These are phyloP conservation scores for Lepidium campestre DNA, from an alignment of 441 rosid genomes.

Conservation along the genomic window DNA sequence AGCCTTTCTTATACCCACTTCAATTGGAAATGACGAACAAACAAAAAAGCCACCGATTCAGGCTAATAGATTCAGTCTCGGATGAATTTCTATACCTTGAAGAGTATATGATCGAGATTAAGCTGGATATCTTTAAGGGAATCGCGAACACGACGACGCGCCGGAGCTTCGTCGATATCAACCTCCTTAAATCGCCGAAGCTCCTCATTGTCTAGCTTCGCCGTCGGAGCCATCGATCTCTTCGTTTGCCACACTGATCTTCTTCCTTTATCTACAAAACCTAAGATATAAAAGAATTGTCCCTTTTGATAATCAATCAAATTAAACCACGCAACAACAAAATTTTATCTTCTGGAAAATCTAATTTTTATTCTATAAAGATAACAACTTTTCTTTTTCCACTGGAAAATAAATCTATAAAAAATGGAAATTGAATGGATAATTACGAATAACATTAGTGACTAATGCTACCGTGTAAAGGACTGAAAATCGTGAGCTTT, in stretches of 20 bases:
- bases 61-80: not conserved
- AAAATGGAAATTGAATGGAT: not conserved
- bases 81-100: slow-evolving; percentile 41
- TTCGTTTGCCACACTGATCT: slow-evolving; percentile 22
- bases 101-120: slow-evolving; percentile 69
- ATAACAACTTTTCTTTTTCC: not conserved
- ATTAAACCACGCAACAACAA: not conserved
- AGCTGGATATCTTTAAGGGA: slow-evolving; percentile 73
- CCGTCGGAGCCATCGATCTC: slow-evolving; percentile 34
- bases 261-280: slow-evolving; percentile 22
- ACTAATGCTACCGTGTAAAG: slow-evolving; percentile 26
- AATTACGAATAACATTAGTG: slow-evolving; percentile 8
- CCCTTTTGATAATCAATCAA: not conserved
- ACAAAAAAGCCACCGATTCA: not conserved
- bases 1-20: slow-evolving; percentile 15
- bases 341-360: not conserved
- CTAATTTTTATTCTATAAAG: not conserved
- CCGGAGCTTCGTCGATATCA: slow-evolving; percentile 64
- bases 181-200: slow-evolving; percentile 51
- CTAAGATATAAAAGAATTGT: not conserved
- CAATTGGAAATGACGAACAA: not conserved
- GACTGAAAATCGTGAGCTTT: slow-evolving; percentile 15
- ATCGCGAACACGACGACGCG: slow-evolving; percentile 73
- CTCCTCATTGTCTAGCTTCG: slow-evolving; percentile 39
- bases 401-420: not conserved